phyloP scores from a whole-genome alignment of 2,329 filamentous ascomycete species.

The Colletotrichum gigasporum region DNA sequence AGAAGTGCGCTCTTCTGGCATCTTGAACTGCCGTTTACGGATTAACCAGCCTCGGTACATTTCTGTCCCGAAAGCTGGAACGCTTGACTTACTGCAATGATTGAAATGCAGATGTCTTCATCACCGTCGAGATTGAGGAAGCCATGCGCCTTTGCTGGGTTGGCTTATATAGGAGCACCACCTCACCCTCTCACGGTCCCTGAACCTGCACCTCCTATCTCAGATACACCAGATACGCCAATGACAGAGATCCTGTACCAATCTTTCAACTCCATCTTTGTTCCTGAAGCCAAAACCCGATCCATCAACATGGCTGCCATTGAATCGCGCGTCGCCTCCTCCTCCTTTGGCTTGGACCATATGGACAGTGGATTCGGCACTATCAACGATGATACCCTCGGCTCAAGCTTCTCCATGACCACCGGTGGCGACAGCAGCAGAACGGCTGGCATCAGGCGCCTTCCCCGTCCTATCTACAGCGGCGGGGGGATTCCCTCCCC shows the following conservation, averaged over 20 bases:
- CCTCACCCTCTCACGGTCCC: background rate
- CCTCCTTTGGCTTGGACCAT: no score
- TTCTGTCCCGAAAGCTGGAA: background rate
- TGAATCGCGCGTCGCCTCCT: background rate
- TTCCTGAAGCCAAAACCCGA: background rate
- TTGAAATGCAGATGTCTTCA: background rate
- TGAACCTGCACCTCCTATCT: background rate
- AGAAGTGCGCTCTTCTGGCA: background rate
- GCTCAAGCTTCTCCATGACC: no score
- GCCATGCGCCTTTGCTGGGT: no score
- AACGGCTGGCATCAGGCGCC: background rate
- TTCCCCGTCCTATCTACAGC: background rate
- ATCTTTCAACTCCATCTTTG: conserved; percentile 1
- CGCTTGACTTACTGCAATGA: background rate
- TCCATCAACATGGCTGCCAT: background rate
- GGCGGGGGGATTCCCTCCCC: background rate
- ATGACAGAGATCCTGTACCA: background rate
- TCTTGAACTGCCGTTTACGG: background rate
- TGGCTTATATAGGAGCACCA: no score
- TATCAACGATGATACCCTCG: no score
- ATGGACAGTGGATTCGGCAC: no score
- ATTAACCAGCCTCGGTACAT: background rate
- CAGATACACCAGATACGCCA: background rate
- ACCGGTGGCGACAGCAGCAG: conserved; percentile 1
- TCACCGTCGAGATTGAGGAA: no score